Evolutionary conservation across 495 filamentous ascomycete species (phyloP).

Genomic region (Acidiella bohemica): DNA sequence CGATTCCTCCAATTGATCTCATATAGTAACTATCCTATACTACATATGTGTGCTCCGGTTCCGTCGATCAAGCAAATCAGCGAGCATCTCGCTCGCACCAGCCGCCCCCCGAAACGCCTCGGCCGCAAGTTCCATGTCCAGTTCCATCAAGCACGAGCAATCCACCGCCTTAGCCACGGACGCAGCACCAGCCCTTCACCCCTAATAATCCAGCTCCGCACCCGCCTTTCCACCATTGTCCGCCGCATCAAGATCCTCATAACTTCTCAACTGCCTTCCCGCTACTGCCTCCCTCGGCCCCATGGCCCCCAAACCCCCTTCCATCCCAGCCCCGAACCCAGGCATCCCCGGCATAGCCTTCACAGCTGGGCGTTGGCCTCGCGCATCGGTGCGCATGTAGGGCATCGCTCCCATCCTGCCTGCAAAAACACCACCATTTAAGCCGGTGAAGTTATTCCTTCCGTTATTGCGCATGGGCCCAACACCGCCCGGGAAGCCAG

Average conservation of each 20-base stretch:
- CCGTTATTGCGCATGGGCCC: constrained; percentile 48
- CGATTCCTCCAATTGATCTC: too few species aligned
- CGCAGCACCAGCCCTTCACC: neutral
- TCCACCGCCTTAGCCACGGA: too few species aligned
- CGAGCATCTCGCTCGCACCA: too few species aligned
- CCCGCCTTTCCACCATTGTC: constrained; percentile 38
- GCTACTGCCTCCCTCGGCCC: constrained; percentile 76
- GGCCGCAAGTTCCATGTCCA: too few species aligned
- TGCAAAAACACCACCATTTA: constrained; percentile 14
- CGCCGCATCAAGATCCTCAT: constrained; percentile 87
- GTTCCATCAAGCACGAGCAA: too few species aligned
- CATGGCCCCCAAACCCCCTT: constrained; percentile 52
- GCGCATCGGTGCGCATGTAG: constrained; percentile 37
- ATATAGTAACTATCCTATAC: too few species aligned
- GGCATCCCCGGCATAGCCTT: constrained; percentile 13
- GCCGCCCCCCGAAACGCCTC: too few species aligned
- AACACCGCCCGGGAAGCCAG: constrained; percentile 32
- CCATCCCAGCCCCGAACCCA: constrained; percentile 27
- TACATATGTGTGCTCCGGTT: too few species aligned
- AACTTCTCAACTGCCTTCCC: constrained; percentile 83
- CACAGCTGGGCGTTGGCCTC: constrained; percentile 33
- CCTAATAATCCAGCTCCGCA: constrained; percentile 47
- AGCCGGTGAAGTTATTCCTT: constrained; percentile 30
- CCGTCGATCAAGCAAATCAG: too few species aligned
- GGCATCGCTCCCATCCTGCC: constrained; percentile 32